Evolutionary conservation across 805 yeast genomes (phyloP).

Genomic region (Saccharomycopsis lassenensis): DNA sequence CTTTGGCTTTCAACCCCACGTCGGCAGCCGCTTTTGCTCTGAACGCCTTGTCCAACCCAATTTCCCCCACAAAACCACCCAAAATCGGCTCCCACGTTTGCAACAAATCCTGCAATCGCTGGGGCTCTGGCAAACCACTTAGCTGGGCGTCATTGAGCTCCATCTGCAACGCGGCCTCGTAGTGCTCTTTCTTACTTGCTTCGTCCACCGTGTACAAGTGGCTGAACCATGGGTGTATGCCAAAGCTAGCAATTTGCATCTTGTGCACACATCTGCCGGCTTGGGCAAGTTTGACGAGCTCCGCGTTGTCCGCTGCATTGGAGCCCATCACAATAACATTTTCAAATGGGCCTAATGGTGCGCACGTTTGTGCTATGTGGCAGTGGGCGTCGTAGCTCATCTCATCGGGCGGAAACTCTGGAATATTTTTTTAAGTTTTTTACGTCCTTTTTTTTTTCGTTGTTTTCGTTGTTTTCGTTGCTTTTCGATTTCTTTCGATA

Average conservation of each 20-base stretch:
- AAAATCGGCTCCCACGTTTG: neutral
- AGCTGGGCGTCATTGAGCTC: conserved; percentile 4
- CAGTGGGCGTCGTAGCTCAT: conserved; percentile 35
- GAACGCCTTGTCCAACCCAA: conserved; percentile 79
- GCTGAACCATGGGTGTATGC: conserved; percentile 89
- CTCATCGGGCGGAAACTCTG: no score
- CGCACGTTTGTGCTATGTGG: no score
- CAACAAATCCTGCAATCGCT: conserved; percentile 7
- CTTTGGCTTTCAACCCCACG: conserved; percentile 27
- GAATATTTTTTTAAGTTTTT: no score
- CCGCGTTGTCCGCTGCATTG: no score
- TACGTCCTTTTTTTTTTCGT: no score
- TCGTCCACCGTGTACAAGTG: conserved; percentile 38
- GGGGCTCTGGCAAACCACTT: conserved; percentile 1
- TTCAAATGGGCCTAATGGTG: no score
- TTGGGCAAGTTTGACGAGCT: no score
- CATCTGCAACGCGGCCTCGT: conserved; percentile 36
- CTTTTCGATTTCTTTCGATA: no score
- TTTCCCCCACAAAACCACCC: conserved; percentile 65
- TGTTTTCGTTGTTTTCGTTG: no score
- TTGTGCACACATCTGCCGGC: no score
- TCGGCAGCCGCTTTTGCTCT: conserved; percentile 28
- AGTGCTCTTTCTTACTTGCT: conserved; percentile 40
- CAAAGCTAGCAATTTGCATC: conserved; percentile 46
- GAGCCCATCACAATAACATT: no score